Evolutionary conservation across 2,329 filamentous ascomycete genomes (phyloP).

Genomic region (Lecanicillium sp.): DNA sequence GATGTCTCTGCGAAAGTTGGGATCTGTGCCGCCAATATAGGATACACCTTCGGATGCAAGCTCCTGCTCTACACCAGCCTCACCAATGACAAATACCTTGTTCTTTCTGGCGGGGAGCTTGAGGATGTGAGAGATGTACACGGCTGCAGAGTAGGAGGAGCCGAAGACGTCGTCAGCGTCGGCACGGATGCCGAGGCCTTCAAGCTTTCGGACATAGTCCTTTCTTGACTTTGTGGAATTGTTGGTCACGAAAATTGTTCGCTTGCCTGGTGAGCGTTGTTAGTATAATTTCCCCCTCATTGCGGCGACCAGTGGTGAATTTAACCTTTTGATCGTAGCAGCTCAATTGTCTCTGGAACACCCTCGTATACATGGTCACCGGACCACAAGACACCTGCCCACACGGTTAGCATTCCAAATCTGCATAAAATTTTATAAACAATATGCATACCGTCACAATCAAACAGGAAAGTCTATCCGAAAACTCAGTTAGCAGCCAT

Average conservation of each 20-base stretch:
- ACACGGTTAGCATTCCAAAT: constrained; percentile 10
- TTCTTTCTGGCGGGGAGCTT: constrained; percentile 68
- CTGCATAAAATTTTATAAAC: not conserved
- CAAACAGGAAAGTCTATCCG: constrained; percentile 79
- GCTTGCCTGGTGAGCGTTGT: constrained; percentile 59
- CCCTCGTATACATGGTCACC: constrained; percentile 84
- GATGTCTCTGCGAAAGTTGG: constrained; percentile 67
- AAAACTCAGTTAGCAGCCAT: not conserved
- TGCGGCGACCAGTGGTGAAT: not conserved
- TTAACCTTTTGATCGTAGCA: constrained; percentile 72
- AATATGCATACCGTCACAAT: constrained; percentile 75
- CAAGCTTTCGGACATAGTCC: constrained; percentile 90
- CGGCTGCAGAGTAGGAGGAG: constrained; percentile 86
- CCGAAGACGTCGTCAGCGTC: constrained; percentile 88
- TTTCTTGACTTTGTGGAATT: constrained; percentile 94
- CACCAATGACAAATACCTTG: constrained; percentile 92
- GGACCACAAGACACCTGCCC: constrained; percentile 85
- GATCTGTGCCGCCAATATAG: constrained; percentile 82
- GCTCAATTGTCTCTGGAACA: constrained; percentile 74
- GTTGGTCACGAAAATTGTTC: constrained; percentile 93
- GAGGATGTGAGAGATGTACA: constrained; percentile 93
- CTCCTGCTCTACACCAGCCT: constrained; percentile 85
- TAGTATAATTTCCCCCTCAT: not conserved
- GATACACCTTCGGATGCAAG: constrained; percentile 69
- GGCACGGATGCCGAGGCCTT: constrained; percentile 69